These are phyloP conservation scores for Aspergillus avenaceus DNA, from an alignment of 495 filamentous ascomycete species.

Conservation along the genomic window DNA sequence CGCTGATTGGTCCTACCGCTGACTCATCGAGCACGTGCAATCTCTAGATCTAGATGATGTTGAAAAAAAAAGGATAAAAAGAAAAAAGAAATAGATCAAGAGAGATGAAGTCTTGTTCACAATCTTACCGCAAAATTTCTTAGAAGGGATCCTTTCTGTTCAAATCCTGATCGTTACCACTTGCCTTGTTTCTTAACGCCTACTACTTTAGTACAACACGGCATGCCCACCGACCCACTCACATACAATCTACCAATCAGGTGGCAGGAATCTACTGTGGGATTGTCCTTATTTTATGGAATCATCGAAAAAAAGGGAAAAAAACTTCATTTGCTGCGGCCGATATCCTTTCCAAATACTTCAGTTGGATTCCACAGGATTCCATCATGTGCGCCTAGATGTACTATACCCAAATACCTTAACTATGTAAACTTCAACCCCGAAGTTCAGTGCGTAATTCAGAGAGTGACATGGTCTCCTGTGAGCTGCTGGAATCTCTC, in stretches of 20 bases:
- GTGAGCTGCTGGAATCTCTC: slow-evolving; percentile 43
- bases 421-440: no score
- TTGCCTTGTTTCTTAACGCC: not conserved
- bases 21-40: slow-evolving; percentile 17
- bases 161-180: not conserved
- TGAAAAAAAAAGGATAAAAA: no score
- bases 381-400: not conserved
- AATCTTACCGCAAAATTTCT: no score
- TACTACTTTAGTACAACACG: not conserved
- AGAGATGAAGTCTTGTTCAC: no score
- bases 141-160: not conserved
- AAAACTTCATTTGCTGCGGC: not conserved
- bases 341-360: not conserved
- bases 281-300: not conserved
- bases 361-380: not conserved
- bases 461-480: slow-evolving; percentile 31
- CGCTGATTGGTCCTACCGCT: slow-evolving; percentile 15
- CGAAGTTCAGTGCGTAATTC: no score
- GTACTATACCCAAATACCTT: not conserved
- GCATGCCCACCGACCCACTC: not conserved
- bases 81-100: no score
- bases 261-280: not conserved
- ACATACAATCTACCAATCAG: not conserved
- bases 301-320: no score
- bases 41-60: no score